These are phyloP conservation scores for Pelagophyceae sp. DNA, from an alignment of 352 stramenopile genomes.

Conservation along the genomic window DNA sequence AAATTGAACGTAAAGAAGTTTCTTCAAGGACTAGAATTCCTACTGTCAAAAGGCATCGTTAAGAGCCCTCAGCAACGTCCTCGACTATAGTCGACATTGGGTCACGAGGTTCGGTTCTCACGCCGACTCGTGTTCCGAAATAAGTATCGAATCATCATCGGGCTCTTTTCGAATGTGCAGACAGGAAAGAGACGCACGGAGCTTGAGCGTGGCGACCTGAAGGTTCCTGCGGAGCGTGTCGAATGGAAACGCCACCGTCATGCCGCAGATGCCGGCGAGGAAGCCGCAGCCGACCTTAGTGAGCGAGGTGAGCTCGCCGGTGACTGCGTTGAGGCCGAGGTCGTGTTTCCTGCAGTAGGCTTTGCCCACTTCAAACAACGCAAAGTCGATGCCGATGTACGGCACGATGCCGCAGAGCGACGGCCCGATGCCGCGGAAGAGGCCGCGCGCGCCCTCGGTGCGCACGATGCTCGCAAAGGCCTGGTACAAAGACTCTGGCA, in stretches of 20 bases:
- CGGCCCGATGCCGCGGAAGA: slow-evolving; percentile 25
- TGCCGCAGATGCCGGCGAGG: slow-evolving; percentile 26
- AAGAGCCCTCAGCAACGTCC: too few relatives aligned
- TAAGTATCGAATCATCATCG: too few relatives aligned
- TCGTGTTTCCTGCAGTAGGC: background rate
- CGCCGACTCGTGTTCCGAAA: too few relatives aligned
- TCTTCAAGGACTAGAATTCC: too few relatives aligned
- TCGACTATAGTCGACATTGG: too few relatives aligned
- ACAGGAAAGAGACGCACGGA: too few relatives aligned
- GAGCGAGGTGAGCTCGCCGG: background rate
- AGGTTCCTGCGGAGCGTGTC: slow-evolving; percentile 33
- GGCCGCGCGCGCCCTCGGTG: slow-evolving; percentile 21
- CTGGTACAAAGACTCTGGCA: slow-evolving; percentile 2
- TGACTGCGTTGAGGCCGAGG: slow-evolving; percentile 1
- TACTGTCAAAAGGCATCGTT: too few relatives aligned
- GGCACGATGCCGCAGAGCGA: slow-evolving; percentile 31
- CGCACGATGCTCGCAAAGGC: slow-evolving; percentile 18
- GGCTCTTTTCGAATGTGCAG: too few relatives aligned
- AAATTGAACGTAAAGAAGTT: too few relatives aligned
- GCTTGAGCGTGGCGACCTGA: slow-evolving; percentile 25
- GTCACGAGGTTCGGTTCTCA: too few relatives aligned
- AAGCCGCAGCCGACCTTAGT: slow-evolving; percentile 26
- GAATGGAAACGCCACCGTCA: slow-evolving; percentile 33
- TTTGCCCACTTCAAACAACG: slow-evolving; percentile 22
- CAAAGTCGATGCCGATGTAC: slow-evolving; percentile 37